Evolutionary conservation across 108 stramenopile species (phyloP), one percentile per base, ranked within the genome.

Genomic region (Fragilariopsis cylindrus): DNA sequence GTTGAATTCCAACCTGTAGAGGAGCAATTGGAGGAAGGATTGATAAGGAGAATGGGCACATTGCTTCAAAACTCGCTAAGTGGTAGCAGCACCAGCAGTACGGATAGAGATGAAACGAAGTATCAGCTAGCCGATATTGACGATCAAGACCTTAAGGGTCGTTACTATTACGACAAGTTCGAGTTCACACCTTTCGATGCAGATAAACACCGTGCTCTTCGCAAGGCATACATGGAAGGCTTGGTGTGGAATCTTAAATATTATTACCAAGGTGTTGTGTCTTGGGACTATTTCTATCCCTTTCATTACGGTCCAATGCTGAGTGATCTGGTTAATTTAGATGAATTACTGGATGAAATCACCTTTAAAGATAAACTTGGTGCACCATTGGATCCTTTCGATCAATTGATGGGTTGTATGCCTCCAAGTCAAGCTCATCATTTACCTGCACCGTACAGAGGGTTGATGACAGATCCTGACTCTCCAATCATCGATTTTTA

Each of bases 241-340:
- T 70, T 99, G 45, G 92, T 95, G 50, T 99, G 99, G 99, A 94
- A 85, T 72, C 76, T 98, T n/a, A 86, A 91, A 71, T 99, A 99
- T 75, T 98, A 98, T 79, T 77, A 81, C 73, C 81, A 92, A 73
- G 98, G 98, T 39, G 93, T 92, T 65, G 83, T 78, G 47, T 94
- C 91, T 18, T 99, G 99, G 99, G 94, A 96, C 50, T 99, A 98
- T 98, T 99, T 88, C 82, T 99, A 95, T 84, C 99, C 99, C 0
- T 97, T 98, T 80, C 91, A 97, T 44, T 99, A 99, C 70, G 97
- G 92, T 58, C 82, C 99, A 73, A 84, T 98, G 97, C 72, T 98
- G 78, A 95, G 95, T 68, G 99, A 99, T 85, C 84, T 99, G 60
- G 89, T 90, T 19, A 73, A 87, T 62, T 62, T 95, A 12, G 87